A percentile compares a stretch with the other conserved stretches of the same genome.
Evolutionary conservation across 768 basidiomycete species (phyloP).

Genomic region (Pleurotus ostreatus): DNA sequence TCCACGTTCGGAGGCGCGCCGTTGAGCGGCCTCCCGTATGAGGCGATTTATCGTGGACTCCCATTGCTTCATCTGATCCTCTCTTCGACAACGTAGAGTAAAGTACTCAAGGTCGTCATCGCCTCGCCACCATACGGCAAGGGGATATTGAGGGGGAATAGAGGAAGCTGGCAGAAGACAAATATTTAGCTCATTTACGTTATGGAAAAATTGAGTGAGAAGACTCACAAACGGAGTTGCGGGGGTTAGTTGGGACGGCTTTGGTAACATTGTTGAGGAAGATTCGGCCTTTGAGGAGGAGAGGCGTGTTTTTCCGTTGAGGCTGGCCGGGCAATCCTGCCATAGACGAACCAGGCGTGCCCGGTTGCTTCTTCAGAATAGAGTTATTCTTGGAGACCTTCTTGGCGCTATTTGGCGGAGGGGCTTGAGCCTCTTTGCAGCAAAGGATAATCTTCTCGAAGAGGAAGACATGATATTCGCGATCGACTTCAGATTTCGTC

Average conservation of each 20-base stretch:
- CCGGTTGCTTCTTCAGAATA: slow-evolving; percentile 79
- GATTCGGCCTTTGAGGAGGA: slow-evolving; percentile 93
- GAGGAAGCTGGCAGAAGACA: slow-evolving; percentile 35
- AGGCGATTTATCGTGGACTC: slow-evolving; percentile 85
- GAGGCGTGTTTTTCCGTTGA: slow-evolving; percentile 73
- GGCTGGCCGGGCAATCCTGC: slow-evolving; percentile 52
- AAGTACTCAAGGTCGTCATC: slow-evolving; percentile 93
- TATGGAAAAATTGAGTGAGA: slow-evolving; percentile 6
- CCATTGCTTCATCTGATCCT: slow-evolving; percentile 93
- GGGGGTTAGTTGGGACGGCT: slow-evolving; percentile 59
- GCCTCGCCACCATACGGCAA: slow-evolving; percentile 93
- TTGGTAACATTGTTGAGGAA: slow-evolving; percentile 95
- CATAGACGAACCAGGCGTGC: slow-evolving; percentile 39
- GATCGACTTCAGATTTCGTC: slow-evolving; percentile 92
- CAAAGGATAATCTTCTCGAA: slow-evolving; percentile 99
- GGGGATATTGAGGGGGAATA: slow-evolving; percentile 60
- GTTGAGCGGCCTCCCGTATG: slow-evolving; percentile 70
- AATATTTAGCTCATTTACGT: slow-evolving; percentile 8
- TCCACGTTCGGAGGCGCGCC: slow-evolving; percentile 64
- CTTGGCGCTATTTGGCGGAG: slow-evolving; percentile 54
- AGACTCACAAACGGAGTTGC: slow-evolving; percentile 56
- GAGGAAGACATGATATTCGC: slow-evolving; percentile 97
- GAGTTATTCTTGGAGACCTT: slow-evolving; percentile 83
- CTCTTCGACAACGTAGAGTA: slow-evolving; percentile 86
- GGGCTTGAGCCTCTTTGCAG: slow-evolving; percentile 83